Percentiles rank a stretch among this genome's conserved stretches.
Evolutionary conservation across 169 alveolate species (phyloP).

Genomic region (Plasmodium coatneyi): DNA sequence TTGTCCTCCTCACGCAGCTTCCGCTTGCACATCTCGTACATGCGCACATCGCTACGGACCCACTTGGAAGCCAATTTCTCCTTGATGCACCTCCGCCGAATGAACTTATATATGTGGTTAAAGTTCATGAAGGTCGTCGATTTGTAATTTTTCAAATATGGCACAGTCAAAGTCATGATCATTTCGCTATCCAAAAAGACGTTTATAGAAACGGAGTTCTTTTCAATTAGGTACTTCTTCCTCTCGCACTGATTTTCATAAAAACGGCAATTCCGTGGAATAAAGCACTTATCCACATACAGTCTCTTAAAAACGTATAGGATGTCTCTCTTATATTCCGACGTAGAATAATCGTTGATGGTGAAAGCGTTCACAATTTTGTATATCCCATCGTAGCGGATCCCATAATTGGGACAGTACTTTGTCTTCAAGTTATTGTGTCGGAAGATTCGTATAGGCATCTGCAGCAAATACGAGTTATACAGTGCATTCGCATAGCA

Average conservation of each 20-base stretch:
- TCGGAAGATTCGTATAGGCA: slow-evolving; percentile 54
- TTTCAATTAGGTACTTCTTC: slow-evolving; percentile 38
- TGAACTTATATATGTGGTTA: slow-evolving; percentile 51
- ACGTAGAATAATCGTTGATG: slow-evolving; percentile 47
- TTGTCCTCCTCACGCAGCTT: neutral
- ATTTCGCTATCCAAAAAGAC: slow-evolving; percentile 32
- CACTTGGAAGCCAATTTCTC: slow-evolving; percentile 29
- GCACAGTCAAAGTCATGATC: slow-evolving; percentile 40
- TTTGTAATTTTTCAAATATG: slow-evolving; percentile 60
- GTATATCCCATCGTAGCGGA: slow-evolving; percentile 58
- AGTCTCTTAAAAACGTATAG: slow-evolving; percentile 55
- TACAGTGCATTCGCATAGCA: slow-evolving; percentile 68
- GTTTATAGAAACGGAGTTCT: slow-evolving; percentile 49
- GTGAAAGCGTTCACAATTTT: slow-evolving; percentile 60
- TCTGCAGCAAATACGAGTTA: slow-evolving; percentile 46
- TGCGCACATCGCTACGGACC: slow-evolving; percentile 1
- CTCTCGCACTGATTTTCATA: slow-evolving; percentile 24
- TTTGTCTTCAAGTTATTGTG: slow-evolving; percentile 44
- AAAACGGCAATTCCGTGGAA: slow-evolving; percentile 17
- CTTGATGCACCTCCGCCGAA: slow-evolving; percentile 22
- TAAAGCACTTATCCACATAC: slow-evolving; percentile 65
- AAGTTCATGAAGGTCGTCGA: slow-evolving; percentile 56
- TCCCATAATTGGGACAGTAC: slow-evolving; percentile 66
- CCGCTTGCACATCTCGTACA: slow-evolving; percentile 33
- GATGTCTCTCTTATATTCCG: slow-evolving; percentile 57